Conservation (phyloP, 768 basidiomycete genomes). For the Lactarius pseudohatsudake region DNA sequence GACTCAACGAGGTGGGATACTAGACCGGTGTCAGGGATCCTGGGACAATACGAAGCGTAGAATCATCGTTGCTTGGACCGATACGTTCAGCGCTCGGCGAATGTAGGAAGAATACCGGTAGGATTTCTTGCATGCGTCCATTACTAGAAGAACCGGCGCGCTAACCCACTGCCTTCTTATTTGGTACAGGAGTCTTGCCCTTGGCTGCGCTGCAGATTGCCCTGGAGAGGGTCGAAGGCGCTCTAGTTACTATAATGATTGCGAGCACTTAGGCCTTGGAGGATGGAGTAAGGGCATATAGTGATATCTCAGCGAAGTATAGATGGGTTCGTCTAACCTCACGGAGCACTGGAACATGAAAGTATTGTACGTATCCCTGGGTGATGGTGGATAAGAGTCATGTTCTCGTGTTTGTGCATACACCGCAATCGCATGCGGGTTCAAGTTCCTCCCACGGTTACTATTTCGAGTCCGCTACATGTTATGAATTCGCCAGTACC, state of each 20-base stretch:
- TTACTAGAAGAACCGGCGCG: neutral
- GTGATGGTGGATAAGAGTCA: neutral
- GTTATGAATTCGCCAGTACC: neutral
- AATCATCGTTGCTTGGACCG: constrained; percentile 15
- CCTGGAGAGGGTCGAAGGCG: constrained; percentile 29
- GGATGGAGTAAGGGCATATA: neutral
- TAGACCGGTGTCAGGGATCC: constrained; percentile 37
- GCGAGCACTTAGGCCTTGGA: neutral
- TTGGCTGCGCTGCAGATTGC: constrained; percentile 26
- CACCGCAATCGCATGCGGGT: neutral
- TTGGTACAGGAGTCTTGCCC: constrained; percentile 28
- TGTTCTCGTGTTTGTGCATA: neutral
- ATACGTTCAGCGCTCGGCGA: constrained; percentile 18
- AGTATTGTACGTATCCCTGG: neutral
- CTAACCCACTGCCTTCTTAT: constrained; percentile 18
- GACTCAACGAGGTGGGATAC: neutral
- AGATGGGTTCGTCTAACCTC: neutral
- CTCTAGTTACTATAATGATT: constrained; percentile 12
- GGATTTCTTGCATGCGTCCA: constrained; percentile 15
- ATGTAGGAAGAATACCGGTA: constrained; percentile 15
- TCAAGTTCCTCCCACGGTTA: neutral
- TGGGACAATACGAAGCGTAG: constrained; percentile 14
- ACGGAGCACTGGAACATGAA: neutral
- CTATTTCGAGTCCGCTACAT: neutral
- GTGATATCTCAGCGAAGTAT: neutral